Evolutionary conservation across 2,329 filamentous ascomycete species (phyloP), one percentile per base, ranked within the genome.

Genomic region (Penicillium occitanis): DNA sequence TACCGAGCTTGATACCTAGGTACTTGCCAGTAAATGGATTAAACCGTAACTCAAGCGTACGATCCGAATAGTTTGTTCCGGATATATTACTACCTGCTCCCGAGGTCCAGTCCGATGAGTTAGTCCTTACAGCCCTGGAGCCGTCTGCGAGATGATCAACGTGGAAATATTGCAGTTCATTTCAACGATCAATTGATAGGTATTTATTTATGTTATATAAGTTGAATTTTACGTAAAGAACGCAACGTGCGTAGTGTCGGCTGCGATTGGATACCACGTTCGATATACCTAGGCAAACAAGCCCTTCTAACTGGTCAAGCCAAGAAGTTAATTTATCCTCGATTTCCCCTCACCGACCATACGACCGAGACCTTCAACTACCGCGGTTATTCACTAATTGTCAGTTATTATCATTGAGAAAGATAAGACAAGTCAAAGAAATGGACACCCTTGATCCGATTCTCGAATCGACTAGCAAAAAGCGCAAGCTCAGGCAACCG

Each of bases 401-500:
- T 58, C 11, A 14, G 19, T 17, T 3, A 8, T 58, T 28, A 28
- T 58, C 33, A 58, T 58, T 35, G 8, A 40, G n/a, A 40, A 22
- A 25, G 53, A 35, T 7, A 58, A 42, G 13, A 13, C 6, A 58
- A 25, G 8, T 13, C 17, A 58, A 58, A 37, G 14, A 58, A 14
- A 58, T 58, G 55, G 14, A 42, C 7, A 25, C n/a, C 55, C 17
- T n/a, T 42, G 55, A 40, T 42, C n/a, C 2, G n/a, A 17, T 25
- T 6, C 10, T 42, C 10, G 46, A 35, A 19, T 5, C 59, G 13
- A 50, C 25, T 4, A 61, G 40, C 28, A 51, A 51, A 61, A 61
- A 48, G 46, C 59, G 59, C 14, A 46, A 61, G 33, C 40, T 46
- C 22, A 61, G 59, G 3, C 28, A 35, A 59, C 67, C 13, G 19